phyloP scores from a whole-genome alignment of 257 asterid species.

The Nicotiana noctiflora region DNA sequence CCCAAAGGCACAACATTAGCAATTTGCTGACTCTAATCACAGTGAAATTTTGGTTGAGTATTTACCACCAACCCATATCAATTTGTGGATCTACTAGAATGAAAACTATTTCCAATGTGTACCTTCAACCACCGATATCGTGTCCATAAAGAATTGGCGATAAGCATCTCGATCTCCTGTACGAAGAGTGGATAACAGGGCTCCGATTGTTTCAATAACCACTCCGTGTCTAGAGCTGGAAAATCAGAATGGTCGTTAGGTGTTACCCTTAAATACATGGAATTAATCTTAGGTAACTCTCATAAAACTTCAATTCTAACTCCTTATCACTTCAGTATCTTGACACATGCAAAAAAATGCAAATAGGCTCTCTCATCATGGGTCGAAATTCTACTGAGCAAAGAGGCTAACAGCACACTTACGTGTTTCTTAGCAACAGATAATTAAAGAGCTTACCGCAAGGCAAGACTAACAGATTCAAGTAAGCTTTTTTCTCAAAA shows the following conservation, averaged over 20 bases:
- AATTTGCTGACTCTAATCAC: not conserved
- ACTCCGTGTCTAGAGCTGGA: slow-evolving; percentile 60
- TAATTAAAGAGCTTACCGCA: not conserved
- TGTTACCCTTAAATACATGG: not conserved
- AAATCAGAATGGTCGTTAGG: not conserved
- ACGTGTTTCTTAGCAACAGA: not conserved
- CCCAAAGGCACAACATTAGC: not conserved
- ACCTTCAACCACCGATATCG: slow-evolving; percentile 68
- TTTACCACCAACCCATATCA: not conserved
- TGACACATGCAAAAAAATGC: not conserved
- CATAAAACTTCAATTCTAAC: not conserved
- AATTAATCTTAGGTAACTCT: slow-evolving; percentile 1
- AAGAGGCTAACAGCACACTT: not conserved
- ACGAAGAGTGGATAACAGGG: slow-evolving; percentile 72
- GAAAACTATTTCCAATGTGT: slow-evolving; percentile 2
- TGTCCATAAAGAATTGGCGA: slow-evolving; percentile 73
- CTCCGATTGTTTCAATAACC: slow-evolving; percentile 62
- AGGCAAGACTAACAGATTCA: not conserved
- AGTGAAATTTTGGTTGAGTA: not conserved
- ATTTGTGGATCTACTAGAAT: not conserved
- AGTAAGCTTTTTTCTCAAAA: not conserved
- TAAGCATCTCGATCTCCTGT: slow-evolving; percentile 79
- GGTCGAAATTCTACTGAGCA: not conserved
- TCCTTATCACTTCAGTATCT: not conserved
- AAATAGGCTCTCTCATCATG: not conserved